Percentiles rank a stretch among this genome's conserved stretches.
Conservation (phyloP, 2,329 filamentous ascomycete species). For the Clonostachys sp. region DNA sequence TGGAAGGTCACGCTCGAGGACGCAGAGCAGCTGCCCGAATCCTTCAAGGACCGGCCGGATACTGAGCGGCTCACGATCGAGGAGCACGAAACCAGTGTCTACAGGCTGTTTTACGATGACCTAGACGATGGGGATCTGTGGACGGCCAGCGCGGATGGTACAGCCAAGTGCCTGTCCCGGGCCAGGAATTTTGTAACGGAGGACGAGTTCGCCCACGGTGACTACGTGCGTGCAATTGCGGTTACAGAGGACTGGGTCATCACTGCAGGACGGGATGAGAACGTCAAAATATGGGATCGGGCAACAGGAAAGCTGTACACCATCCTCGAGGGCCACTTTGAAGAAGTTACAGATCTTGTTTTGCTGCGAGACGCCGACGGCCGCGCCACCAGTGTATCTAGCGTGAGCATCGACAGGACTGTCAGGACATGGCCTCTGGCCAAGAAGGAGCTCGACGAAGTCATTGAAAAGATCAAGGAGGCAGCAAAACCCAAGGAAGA, state of each 20-base stretch:
- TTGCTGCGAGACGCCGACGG: constrained; percentile 40
- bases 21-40: constrained; percentile 49
- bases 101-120: constrained; percentile 70
- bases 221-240: constrained; percentile 82
- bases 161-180: constrained; percentile 73
- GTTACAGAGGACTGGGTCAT: constrained; percentile 74
- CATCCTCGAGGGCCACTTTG: constrained; percentile 78
- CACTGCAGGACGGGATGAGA: constrained; percentile 86
- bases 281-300: constrained; percentile 85
- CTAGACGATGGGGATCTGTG: constrained; percentile 70
- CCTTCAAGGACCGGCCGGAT: constrained; percentile 30
- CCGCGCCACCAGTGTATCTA: constrained; percentile 47
- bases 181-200: constrained; percentile 65
- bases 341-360: constrained; percentile 82
- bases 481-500: constrained; percentile 48
- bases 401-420: constrained; percentile 86
- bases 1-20: constrained; percentile 59
- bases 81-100: constrained; percentile 88
- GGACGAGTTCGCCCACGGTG: constrained; percentile 72
- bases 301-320: constrained; percentile 69
- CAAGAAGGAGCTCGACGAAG: constrained; percentile 48
- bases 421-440: constrained; percentile 78
- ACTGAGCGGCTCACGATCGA: constrained; percentile 52
- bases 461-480: constrained; percentile 37
- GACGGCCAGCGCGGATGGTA: constrained; percentile 91